Evolutionary conservation across 495 filamentous ascomycete genomes (phyloP).

Genomic region (Lophium mytilinum): DNA sequence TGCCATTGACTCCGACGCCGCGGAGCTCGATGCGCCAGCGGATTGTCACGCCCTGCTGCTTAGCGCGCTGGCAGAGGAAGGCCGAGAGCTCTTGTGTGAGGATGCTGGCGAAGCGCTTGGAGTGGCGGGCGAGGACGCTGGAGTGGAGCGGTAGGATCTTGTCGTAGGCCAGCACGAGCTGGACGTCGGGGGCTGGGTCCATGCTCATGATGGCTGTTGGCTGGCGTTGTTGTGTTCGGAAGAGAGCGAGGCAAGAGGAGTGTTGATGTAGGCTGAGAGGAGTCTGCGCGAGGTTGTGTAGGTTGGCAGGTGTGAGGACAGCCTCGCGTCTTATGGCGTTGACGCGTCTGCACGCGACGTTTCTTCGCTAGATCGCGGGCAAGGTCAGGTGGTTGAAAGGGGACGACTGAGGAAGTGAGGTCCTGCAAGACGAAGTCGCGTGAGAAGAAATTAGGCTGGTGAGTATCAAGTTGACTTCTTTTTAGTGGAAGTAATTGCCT

Average conservation of each 20-base stretch:
- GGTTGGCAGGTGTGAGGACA: no score
- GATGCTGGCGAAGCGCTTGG: slow-evolving; percentile 6
- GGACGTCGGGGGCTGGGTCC: slow-evolving; percentile 16
- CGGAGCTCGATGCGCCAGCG: slow-evolving; percentile 24
- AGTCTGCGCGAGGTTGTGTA: no score
- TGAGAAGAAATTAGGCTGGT: no score
- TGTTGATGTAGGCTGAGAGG: neutral
- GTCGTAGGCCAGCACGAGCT: slow-evolving; percentile 22
- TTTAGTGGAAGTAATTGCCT: no score
- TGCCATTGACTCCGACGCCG: neutral
- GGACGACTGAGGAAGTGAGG: no score
- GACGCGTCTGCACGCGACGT: no score
- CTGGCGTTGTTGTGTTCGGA: neutral
- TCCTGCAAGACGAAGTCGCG: no score
- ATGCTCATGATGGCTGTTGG: slow-evolving; percentile 3
- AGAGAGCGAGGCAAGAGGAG: neutral
- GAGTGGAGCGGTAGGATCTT: slow-evolving; percentile 24
- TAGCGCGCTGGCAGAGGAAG: slow-evolving; percentile 6
- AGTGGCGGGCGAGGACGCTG: slow-evolving; percentile 15
- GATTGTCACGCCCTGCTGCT: slow-evolving; percentile 17
- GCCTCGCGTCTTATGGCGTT: no score
- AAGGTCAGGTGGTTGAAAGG: no score
- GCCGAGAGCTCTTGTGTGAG: slow-evolving; percentile 14
- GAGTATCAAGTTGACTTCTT: no score
- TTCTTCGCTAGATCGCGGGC: no score